Conservation (phyloP, 2,329 filamentous ascomycete species). For the Botrytis deweyae region DNA sequence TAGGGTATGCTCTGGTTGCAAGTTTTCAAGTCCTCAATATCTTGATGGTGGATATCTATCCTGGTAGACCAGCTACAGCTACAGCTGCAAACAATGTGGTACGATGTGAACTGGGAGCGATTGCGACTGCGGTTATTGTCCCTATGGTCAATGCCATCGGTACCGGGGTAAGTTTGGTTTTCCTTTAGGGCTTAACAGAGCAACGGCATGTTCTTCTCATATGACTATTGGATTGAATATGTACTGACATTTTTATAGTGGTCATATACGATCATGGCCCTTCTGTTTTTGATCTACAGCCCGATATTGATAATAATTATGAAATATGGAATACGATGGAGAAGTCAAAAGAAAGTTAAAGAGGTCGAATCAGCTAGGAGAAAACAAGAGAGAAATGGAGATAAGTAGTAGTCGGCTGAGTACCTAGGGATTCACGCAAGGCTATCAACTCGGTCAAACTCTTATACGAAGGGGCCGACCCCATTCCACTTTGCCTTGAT, state of each 20-base stretch:
- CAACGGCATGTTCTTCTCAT: background rate
- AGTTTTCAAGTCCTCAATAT: conserved; percentile 53
- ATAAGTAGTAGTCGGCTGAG: background rate
- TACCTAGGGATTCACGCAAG: background rate
- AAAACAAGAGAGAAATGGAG: background rate
- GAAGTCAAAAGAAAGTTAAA: background rate
- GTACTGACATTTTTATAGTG: conserved; percentile 36
- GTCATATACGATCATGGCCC: conserved; percentile 48
- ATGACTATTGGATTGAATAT: background rate
- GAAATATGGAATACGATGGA: background rate
- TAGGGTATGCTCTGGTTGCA: conserved; percentile 51
- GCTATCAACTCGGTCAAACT: background rate
- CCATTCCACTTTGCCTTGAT: background rate
- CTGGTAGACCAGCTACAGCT: conserved; percentile 39
- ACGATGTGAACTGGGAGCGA: conserved; percentile 55
- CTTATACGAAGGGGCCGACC: background rate
- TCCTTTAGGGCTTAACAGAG: background rate
- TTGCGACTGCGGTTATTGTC: conserved; percentile 51
- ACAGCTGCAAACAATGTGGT: conserved; percentile 57
- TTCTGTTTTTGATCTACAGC: background rate
- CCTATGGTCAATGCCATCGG: conserved; percentile 53
- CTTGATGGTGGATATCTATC: conserved; percentile 56
- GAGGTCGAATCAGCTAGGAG: background rate
- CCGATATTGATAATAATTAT: background rate
- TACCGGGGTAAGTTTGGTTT: conserved; percentile 38